A percentile compares a stretch with the other conserved stretches of the same genome.
Evolutionary conservation across 1,284 basidiomycete species (phyloP).

Genomic region (Caloboletus firmus): DNA sequence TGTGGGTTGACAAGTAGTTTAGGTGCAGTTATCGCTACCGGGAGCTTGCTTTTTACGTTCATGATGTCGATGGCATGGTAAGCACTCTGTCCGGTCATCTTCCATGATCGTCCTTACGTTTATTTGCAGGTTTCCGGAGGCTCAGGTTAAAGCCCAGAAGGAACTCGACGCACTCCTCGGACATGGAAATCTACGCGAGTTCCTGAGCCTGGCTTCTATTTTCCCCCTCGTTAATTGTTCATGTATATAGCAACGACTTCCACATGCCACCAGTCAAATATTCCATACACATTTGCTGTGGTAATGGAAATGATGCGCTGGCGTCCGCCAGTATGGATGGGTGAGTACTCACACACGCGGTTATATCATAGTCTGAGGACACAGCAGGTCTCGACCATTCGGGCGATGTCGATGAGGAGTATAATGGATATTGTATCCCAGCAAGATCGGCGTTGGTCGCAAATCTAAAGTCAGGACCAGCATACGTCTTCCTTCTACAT

Average conservation of each 20-base stretch:
- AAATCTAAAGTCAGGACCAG: slow-evolving; percentile 2
- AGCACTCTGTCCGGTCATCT: neutral
- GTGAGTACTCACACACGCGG: neutral
- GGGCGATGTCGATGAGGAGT: slow-evolving; percentile 3
- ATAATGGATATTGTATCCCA: slow-evolving; percentile 7
- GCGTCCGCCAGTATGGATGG: slow-evolving; percentile 12
- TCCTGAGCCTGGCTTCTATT: too few relatives aligned
- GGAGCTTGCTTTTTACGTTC: slow-evolving; percentile 8
- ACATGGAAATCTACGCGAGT: slow-evolving; percentile 8
- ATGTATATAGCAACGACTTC: slow-evolving; percentile 1
- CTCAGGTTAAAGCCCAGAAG: slow-evolving; percentile 2
- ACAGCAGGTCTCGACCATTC: slow-evolving; percentile 6
- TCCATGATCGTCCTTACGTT: neutral
- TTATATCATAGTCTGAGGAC: neutral
- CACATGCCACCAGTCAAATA: slow-evolving; percentile 1
- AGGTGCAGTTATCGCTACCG: slow-evolving; percentile 11
- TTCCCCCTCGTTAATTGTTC: neutral
- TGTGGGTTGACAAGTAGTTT: neutral
- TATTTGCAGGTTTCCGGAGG: slow-evolving; percentile 1
- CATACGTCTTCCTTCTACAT: neutral
- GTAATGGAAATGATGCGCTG: slow-evolving; percentile 10
- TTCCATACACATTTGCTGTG: slow-evolving; percentile 8
- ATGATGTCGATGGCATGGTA: slow-evolving; percentile 11
- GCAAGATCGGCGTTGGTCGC: slow-evolving; percentile 5
- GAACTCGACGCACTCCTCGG: slow-evolving; percentile 8